Conservation (phyloP, 306 rosid genomes). For the Adenanthera pavonina region DNA sequence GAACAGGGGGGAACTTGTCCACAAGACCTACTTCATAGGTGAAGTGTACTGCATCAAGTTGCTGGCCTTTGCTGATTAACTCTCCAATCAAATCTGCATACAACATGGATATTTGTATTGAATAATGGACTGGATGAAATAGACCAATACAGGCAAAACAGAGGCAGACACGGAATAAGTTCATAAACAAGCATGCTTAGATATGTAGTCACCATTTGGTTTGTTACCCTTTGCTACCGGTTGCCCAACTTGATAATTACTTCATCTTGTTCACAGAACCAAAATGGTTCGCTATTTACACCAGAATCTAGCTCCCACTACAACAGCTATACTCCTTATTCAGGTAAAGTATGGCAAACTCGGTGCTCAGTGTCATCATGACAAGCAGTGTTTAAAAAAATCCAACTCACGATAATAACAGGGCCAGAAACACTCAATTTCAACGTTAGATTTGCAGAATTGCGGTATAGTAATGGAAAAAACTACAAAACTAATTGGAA, state of each 20-base stretch:
- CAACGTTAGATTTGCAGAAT: neutral
- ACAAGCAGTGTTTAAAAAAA: neutral
- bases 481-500: neutral
- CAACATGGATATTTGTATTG: neutral
- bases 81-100: constrained; percentile 91
- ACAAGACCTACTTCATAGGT: constrained; percentile 91
- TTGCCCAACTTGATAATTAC: neutral
- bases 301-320: neutral
- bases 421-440: neutral
- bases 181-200: neutral
- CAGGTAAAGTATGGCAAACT: neutral
- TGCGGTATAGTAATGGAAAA: neutral
- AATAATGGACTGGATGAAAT: neutral
- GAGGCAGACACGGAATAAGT: neutral
- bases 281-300: constrained; percentile 2
- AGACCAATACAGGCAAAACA: neutral
- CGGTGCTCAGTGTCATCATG: neutral
- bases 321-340: neutral
- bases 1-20: constrained; percentile 86
- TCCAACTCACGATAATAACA: neutral
- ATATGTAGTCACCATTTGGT: neutral
- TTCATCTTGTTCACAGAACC: neutral
- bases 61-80: constrained; percentile 94
- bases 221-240: constrained; percentile 9
- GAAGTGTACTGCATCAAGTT: constrained; percentile 99